Base-by-base conservation (phyloP, 2,329 filamentous ascomycete genomes). In the Stagonosporopsis tanaceti region DNA sequence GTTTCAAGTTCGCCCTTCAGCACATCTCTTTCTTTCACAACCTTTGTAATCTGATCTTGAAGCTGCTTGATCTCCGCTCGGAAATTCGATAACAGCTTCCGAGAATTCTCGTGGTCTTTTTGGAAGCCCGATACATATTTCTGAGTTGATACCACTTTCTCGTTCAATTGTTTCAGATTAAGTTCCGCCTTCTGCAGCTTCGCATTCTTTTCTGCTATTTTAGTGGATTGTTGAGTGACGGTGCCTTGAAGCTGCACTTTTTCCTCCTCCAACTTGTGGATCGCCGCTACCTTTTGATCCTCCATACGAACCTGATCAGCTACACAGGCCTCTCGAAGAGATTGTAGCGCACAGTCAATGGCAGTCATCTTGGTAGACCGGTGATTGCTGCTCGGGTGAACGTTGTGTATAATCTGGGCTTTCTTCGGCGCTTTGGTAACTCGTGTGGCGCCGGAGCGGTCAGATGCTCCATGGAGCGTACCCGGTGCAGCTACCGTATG, bases 41-140 rank as follows among this genome's bases (percentile, higher is more conserved):
- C 6, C 22, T 73, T 65, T 1, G 52, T 32, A 17, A 71, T 61
- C 34, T 67, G 65, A 2, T 56, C 54, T 15, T 62, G 46, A 27
- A 70, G 48, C 15, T 57, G 47, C 12, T 59, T 57, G 48, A 46
- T 68, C 8, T 65, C 39, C 0, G 66, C 46, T 28, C 67, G 59
- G n/a, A 62, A 58, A 14, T 7, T 8, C 11, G 52, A 27, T 7
- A 38, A 48, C 0, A 52, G 50, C n/a, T 53, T 62, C 17, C 68
- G 66, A 8, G 71, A 15, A 8, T 61, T 66, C 22, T 65, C 64
- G 22, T 69, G 65, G 46, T 76, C 74, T 11, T 61, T 67, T 20
- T 68, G 67, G 15, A 76, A 53, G 15, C 73, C 73, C 7, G 60
- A 46, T 5, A 69, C 57, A 17, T 59, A 74, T 32, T 64, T 73